A percentile compares a stretch with the other conserved stretches of the same genome.
These are phyloP conservation scores for Tolypocladium endophyticum DNA, from an alignment of 2,329 filamentous ascomycete species.

Conservation along the genomic window DNA sequence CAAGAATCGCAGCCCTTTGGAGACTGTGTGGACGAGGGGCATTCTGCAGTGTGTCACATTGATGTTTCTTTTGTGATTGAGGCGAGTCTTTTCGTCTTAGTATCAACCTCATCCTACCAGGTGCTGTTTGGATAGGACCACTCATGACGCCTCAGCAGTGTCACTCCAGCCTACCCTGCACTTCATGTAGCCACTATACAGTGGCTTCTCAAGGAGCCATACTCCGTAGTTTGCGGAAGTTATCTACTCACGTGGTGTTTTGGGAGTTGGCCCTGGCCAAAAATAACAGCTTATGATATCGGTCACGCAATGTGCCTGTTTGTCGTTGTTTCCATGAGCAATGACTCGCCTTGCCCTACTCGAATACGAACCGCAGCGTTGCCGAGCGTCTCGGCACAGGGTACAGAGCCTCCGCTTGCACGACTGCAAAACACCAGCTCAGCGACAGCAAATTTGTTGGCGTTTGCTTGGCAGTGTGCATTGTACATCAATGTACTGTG, in stretches of 20 bases:
- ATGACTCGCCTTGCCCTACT: background rate
- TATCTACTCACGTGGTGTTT: no score
- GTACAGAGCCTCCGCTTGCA: background rate
- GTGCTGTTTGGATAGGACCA: background rate
- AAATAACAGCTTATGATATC: background rate
- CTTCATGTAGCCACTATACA: background rate
- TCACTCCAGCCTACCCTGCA: background rate
- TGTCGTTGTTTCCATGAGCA: no score
- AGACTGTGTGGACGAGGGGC: no score
- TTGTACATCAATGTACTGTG: background rate
- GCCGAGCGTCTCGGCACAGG: background rate
- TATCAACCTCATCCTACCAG: background rate
- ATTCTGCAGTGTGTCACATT: background rate
- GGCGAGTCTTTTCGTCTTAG: background rate
- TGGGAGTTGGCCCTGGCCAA: no score
- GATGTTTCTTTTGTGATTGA: background rate
- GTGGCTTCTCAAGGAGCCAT: no score
- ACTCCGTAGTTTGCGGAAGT: no score
- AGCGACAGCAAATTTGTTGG: background rate
- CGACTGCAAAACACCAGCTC: background rate
- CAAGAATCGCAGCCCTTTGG: background rate
- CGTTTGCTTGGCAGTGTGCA: background rate
- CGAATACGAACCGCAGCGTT: background rate
- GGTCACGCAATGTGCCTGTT: background rate
- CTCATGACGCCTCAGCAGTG: no score